These are phyloP conservation scores for Dalbergia oliveri DNA, from an alignment of 306 rosid genomes.

Conservation along the genomic window DNA sequence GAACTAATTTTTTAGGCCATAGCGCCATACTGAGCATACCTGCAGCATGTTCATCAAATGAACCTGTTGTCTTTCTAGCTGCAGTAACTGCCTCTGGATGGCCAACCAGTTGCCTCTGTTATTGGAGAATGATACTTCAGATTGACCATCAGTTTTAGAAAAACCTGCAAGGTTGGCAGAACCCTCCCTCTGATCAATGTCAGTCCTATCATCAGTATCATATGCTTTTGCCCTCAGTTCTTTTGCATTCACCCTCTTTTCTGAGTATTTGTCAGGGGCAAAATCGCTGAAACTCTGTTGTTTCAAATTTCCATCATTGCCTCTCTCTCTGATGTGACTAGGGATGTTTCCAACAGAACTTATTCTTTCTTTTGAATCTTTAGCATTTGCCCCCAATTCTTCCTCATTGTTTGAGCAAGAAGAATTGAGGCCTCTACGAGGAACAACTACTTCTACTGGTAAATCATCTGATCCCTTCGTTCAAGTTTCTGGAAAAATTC, in stretches of 20 bases:
- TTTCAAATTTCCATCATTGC: slow-evolving; percentile 60
- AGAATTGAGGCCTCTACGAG: slow-evolving; percentile 74
- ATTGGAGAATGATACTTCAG: slow-evolving; percentile 80
- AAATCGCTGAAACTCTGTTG: slow-evolving; percentile 62
- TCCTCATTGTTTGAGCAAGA: slow-evolving; percentile 72
- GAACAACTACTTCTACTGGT: slow-evolving; percentile 93
- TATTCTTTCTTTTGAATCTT: slow-evolving; percentile 63
- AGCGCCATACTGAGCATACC: slow-evolving; percentile 58
- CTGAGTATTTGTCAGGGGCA: slow-evolving; percentile 65
- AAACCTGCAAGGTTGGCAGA: slow-evolving; percentile 73
- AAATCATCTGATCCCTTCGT: slow-evolving; percentile 85
- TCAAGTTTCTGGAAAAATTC: slow-evolving; percentile 97
- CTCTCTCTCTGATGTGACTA: slow-evolving; percentile 63
- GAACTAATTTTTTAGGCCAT: slow-evolving; percentile 33
- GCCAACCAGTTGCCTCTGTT: slow-evolving; percentile 96
- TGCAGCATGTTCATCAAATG: slow-evolving; percentile 99
- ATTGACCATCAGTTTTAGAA: slow-evolving; percentile 82
- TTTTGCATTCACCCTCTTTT: slow-evolving; percentile 72
- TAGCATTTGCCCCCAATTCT: slow-evolving; percentile 59
- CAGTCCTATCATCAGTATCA: slow-evolving; percentile 67
- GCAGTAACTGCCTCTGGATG: slow-evolving; percentile 90
- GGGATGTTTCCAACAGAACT: slow-evolving; percentile 58
- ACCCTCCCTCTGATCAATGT: slow-evolving; percentile 71
- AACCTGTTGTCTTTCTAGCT: slow-evolving; percentile 95
- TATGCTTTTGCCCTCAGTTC: slow-evolving; percentile 68